Evolutionary conservation across 768 basidiomycete genomes (phyloP).

Genomic region (Nidularia sp.): DNA sequence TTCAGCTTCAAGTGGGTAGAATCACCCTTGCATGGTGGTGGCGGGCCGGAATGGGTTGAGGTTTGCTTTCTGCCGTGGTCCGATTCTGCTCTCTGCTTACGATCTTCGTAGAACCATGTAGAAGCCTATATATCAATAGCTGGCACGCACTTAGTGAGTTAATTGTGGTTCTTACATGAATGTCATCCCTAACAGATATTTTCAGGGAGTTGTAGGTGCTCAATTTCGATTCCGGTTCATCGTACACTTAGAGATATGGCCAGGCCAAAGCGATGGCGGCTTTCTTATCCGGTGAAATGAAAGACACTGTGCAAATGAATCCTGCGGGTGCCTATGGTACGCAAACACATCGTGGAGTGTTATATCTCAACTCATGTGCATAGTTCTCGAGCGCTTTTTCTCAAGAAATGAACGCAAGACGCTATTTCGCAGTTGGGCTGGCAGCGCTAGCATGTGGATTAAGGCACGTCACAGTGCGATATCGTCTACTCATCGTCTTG

Average conservation of each 20-base stretch:
- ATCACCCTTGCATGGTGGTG: constrained; percentile 73
- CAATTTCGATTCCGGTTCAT: constrained; percentile 1
- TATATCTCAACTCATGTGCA: background rate
- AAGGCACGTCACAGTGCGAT: constrained; percentile 48
- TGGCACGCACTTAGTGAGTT: constrained; percentile 77
- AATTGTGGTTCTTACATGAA: background rate
- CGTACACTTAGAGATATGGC: background rate
- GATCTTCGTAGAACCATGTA: constrained; percentile 61
- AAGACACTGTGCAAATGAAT: constrained; percentile 84
- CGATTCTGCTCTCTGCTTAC: background rate
- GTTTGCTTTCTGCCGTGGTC: constrained; percentile 28
- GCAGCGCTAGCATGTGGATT: constrained; percentile 91
- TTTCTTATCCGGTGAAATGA: constrained; percentile 93
- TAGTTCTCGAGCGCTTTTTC: constrained; percentile 86
- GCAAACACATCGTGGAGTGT: constrained; percentile 6
- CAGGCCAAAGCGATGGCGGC: constrained; percentile 94
- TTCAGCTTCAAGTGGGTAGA: constrained; percentile 95
- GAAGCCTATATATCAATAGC: constrained; percentile 82
- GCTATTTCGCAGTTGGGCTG: constrained; percentile 93
- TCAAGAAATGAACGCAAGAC: constrained; percentile 84
- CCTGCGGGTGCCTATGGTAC: constrained; percentile 75
- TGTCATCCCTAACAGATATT: constrained; percentile 1
- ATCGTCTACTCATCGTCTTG: background rate
- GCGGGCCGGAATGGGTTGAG: constrained; percentile 90
- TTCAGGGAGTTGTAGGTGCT: constrained; percentile 67